Base-by-base conservation (phyloP, 139 green algal genomes). In the Nannochloris sp. region DNA sequence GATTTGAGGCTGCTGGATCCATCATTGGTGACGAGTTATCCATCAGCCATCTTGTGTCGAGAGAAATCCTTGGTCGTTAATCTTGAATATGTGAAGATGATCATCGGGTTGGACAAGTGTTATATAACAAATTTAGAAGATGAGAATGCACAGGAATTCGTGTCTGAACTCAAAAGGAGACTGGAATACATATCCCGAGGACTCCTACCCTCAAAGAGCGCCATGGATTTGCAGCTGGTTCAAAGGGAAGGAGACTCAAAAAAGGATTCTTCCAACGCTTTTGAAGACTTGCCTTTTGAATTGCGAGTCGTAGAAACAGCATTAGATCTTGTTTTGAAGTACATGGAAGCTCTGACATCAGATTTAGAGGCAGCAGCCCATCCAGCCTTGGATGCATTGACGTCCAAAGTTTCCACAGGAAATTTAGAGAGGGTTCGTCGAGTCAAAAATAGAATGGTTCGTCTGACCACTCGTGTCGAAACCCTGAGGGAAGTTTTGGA, bases 371-470 rank as follows among this genome's bases (percentile, higher is more conserved):
- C 76, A 15, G 74, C 78, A 8, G 85, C 87, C 0, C 86, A 93
- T 66, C 87, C 88, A 4, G 86, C 86, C 0, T 69, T 97, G 43
- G 91, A 97, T 57, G 76, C 75, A 2, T 75, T 97, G 48, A 94
- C 87, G 5, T 75, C 72, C 15, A 84, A 88, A 73, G 84, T 97
- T 37, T 62, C 76, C 51, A 88, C 81, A 0, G 61, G 76, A 43
- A 90, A 94, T 68, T 74, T 98, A 75, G 91, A 98, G 78, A 69
- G 81, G 5, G 91, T 98, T 62, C 73, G 92, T 5, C 75, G 78
- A 56, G 81, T 96, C 56, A 98, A 98, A 82, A 93, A 75, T 27
- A 61, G 75, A 9, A 72, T 81, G 64, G 72, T 77, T 50, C 60
- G 78, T 12, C 25, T 85, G 43, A 83, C 75, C 19, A 85, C 72